Evolutionary conservation across 1,284 basidiomycete species (phyloP).

Genomic region (Tilletia setariae): DNA sequence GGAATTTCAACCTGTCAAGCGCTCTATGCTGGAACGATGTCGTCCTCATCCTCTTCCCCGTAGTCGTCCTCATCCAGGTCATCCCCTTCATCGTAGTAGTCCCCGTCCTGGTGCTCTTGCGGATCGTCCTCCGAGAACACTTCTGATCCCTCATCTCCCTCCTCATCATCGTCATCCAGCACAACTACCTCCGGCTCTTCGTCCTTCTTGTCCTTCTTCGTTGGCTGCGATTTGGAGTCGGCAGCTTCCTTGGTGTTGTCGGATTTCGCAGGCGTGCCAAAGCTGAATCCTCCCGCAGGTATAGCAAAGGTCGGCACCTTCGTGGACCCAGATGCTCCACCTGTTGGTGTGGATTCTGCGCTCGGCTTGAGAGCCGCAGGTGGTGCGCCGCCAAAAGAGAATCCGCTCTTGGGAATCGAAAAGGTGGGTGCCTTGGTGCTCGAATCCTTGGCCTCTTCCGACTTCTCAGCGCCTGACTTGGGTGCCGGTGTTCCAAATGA

Average conservation of each 20-base stretch:
- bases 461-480: too few relatives aligned
- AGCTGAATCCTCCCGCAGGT: constrained; percentile 10
- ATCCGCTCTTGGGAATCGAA: constrained; percentile 3
- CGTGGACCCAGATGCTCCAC: background rate
- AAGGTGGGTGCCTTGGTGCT: background rate
- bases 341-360: background rate
- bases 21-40: background rate
- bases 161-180: constrained; percentile 9
- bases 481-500: too few relatives aligned
- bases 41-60: constrained; percentile 15
- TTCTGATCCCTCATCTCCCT: background rate
- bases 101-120: background rate
- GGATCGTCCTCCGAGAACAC: background rate
- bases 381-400: constrained; percentile 1
- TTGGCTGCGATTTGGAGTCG: background rate
- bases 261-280: background rate
- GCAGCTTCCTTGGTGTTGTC: background rate
- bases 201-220: background rate
- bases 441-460: too few relatives aligned
- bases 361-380: background rate
- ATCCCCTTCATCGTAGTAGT: constrained; percentile 14
- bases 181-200: constrained; percentile 8
- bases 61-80: constrained; percentile 19
- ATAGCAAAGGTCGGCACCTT: background rate
- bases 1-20: too few relatives aligned